Conservation (phyloP, 148 eudicot genomes). For the Vaccinium darrowii region DNA sequence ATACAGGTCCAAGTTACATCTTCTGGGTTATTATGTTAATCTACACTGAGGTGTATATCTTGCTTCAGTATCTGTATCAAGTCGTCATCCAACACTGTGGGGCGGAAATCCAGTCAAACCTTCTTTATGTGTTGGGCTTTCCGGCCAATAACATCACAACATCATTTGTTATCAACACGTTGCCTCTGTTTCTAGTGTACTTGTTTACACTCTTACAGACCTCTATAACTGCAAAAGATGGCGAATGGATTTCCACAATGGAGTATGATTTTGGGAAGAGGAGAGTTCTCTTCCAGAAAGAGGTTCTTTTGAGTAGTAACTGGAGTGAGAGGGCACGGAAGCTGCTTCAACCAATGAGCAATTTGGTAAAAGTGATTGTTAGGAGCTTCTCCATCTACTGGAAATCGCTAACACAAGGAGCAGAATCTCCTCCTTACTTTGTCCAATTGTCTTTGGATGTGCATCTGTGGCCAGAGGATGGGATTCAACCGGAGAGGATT, state of each 20-base stretch:
- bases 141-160: conserved; percentile 62
- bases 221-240: conserved; percentile 91
- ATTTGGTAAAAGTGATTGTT: conserved; percentile 43
- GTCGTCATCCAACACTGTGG: conserved; percentile 96
- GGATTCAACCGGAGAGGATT: conserved; percentile 92
- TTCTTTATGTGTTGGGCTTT: conserved; percentile 75
- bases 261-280: conserved; percentile 40
- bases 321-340: conserved; percentile 50
- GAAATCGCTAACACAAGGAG: conserved; percentile 86
- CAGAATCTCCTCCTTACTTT: conserved; percentile 96
- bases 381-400: conserved; percentile 67
- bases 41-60: conserved; percentile 77
- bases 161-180: conserved; percentile 78
- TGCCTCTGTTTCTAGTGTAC: conserved; percentile 83
- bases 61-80: conserved; percentile 85
- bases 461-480: conserved; percentile 90
- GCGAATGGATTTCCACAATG: conserved; percentile 70
- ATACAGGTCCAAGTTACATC: conserved; percentile 77
- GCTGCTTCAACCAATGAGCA: conserved; percentile 42
- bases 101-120: conserved; percentile 47
- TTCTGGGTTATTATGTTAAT: conserved; percentile 94
- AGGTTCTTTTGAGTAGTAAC: conserved; percentile 36
- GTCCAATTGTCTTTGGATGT: conserved; percentile 93
- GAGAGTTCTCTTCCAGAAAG: conserved; percentile 32
- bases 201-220: conserved; percentile 93